Conservation (phyloP, 257 asterid genomes). For the Ballota nigra region DNA sequence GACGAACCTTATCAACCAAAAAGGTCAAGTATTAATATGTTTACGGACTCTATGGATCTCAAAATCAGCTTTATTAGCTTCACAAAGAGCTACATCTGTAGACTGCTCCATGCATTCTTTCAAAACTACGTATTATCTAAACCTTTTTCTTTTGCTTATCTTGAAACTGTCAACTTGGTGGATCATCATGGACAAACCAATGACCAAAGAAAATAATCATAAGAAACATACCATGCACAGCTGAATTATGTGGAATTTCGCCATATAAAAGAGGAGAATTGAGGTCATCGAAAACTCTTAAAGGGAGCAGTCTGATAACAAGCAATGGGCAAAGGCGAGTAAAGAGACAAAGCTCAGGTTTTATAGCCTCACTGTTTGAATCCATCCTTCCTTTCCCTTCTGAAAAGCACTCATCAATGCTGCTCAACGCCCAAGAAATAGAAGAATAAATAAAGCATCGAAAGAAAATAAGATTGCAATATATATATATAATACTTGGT, state of each 20-base stretch:
- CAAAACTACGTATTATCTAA: background rate
- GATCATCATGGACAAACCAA: background rate
- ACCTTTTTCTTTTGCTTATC: background rate
- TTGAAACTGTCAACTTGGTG: background rate
- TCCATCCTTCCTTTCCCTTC: constrained; percentile 28
- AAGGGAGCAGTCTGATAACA: constrained; percentile 79
- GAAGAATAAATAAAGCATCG: background rate
- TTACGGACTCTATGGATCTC: no score
- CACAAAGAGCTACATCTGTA: no score
- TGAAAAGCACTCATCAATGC: constrained; percentile 35
- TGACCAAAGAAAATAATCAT: background rate
- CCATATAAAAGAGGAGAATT: constrained; percentile 65
- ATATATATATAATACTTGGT: background rate
- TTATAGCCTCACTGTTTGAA: constrained; percentile 35
- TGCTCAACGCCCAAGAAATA: constrained; percentile 33
- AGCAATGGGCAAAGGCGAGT: constrained; percentile 87
- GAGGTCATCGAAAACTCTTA: constrained; percentile 72
- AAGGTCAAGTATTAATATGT: no score
- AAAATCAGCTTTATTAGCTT: no score
- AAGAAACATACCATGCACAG: constrained; percentile 46
- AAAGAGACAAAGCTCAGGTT: constrained; percentile 48
- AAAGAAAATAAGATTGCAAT: background rate
- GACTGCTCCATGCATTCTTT: background rate
- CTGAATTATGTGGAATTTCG: constrained; percentile 32
- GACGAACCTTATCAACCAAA: no score